These are phyloP conservation scores for Trichothecium sympodiale DNA, from an alignment of 2,329 filamentous ascomycete species.

Conservation along the genomic window DNA sequence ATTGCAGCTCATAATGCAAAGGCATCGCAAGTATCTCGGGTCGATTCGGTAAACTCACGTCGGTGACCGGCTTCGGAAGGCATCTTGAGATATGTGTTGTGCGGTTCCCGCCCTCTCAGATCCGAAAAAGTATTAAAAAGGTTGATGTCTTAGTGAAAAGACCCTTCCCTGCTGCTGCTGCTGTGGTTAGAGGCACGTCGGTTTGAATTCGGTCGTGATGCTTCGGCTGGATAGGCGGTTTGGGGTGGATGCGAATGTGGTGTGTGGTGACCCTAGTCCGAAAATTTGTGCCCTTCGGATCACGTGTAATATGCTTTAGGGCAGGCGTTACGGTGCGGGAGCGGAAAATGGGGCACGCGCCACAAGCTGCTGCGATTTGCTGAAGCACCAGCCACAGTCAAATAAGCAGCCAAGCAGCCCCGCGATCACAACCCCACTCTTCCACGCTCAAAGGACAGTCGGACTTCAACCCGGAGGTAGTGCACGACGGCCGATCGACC, in stretches of 20 bases:
- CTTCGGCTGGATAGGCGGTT: conserved; percentile 14
- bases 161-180: conserved; percentile 28
- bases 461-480: no score
- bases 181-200: conserved; percentile 25
- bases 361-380: conserved; percentile 1
- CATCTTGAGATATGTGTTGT: conserved; percentile 55
- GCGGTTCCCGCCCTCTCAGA: conserved; percentile 30
- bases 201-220: conserved; percentile 25
- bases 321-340: conserved; percentile 8
- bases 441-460: no score
- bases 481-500: no score
- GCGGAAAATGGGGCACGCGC: conserved; percentile 3
- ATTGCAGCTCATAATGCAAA: conserved; percentile 1
- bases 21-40: no score
- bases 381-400: not conserved
- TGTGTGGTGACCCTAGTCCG: conserved; percentile 20
- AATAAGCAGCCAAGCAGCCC: not conserved
- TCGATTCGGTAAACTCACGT: conserved; percentile 50
- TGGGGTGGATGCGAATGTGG: conserved; percentile 23
- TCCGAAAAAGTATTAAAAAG: conserved; percentile 27
- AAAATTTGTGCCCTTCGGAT: conserved; percentile 23
- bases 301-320: conserved; percentile 22
- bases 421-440: no score
- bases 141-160: conserved; percentile 34
- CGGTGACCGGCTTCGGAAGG: conserved; percentile 80